Conservation (phyloP, 352 stramenopile species). For the Pythium diclinum region DNA sequence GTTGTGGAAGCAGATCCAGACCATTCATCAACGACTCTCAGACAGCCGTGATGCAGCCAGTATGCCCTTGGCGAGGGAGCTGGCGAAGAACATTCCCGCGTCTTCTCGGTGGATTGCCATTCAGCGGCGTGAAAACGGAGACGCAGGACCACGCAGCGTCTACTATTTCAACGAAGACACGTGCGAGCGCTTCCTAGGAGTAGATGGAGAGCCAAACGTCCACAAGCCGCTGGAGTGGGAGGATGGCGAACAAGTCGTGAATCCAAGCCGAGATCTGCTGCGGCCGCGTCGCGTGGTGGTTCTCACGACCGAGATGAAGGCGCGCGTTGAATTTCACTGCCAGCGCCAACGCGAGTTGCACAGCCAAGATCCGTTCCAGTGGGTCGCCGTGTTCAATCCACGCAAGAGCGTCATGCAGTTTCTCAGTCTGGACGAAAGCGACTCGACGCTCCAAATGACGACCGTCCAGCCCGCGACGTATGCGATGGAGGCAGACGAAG, state of each 20-base stretch:
- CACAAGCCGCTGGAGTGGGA: constrained; percentile 63
- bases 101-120: constrained; percentile 63
- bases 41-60: not conserved
- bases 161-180: constrained; percentile 77
- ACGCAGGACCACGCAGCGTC: not conserved
- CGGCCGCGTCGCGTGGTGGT: constrained; percentile 41
- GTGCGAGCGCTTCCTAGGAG: constrained; percentile 27
- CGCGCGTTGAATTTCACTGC: constrained; percentile 25
- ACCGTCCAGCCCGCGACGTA: constrained; percentile 37
- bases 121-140: not conserved
- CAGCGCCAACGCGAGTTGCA: constrained; percentile 23
- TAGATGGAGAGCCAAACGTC: constrained; percentile 17
- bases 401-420: constrained; percentile 56
- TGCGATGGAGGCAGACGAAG: constrained; percentile 50
- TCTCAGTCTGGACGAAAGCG: constrained; percentile 34
- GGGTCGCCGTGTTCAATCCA: constrained; percentile 57
- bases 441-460: constrained; percentile 13
- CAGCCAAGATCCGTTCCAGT: constrained; percentile 38
- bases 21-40: constrained; percentile 9
- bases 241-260: constrained; percentile 14
- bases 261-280: constrained; percentile 22
- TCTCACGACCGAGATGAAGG: constrained; percentile 40
- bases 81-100: constrained; percentile 36
- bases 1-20: constrained; percentile 22
- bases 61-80: constrained; percentile 28